Evolutionary conservation across 2,329 filamentous ascomycete genomes (phyloP), one percentile per base, ranked within the genome.

Genomic region (Cryphonectria parasitica): DNA sequence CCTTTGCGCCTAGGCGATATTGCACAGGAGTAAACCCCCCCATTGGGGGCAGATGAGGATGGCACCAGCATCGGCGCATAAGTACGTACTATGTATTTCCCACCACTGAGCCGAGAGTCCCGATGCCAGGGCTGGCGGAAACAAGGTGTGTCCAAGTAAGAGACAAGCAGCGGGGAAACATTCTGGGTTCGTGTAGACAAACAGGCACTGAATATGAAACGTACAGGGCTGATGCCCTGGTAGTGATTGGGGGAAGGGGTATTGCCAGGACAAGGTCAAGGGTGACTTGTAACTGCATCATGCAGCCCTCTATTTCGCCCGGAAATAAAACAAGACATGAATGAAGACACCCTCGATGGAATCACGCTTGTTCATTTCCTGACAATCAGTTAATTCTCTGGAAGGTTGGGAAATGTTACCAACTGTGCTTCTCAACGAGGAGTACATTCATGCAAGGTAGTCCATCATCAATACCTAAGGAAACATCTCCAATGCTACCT

Each of bases 101-200:
- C 54, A 58, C 54, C 54, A 58, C 54, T 58, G 54, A 58, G 7
- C 10, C 25, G 5, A 25, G 5, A n/a, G 54, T 15, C 54, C n/a
- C 19, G 54, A 10, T 31, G 54, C 25, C 54, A 34, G 54, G 54
- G 54, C 54, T 19, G 2, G 25, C 54, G 28, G 25, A 17, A 58
- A 28, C 13, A 15, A 28, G 25, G 54, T 7, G 25, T 5, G 3
- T 31, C 28, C 10, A 31, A 4, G 54, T 19, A 11, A 34, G 15
- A 58, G 15, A 19, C 54, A 58, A 58, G 54, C n/a, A n/a, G 54
- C 25, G 54, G 54, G 25, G 11, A 58, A 58, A 58, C n/a, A 58
- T 5, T 11, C 54, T 28, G 54, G 25, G 17, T 34, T 58, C 54
- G 54, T 58, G 28, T 58, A 58, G 28, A 58, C 54, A 11, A 58